phyloP scores from a whole-genome alignment of 1,284 basidiomycete genomes.

The Trichosporon sp. region DNA sequence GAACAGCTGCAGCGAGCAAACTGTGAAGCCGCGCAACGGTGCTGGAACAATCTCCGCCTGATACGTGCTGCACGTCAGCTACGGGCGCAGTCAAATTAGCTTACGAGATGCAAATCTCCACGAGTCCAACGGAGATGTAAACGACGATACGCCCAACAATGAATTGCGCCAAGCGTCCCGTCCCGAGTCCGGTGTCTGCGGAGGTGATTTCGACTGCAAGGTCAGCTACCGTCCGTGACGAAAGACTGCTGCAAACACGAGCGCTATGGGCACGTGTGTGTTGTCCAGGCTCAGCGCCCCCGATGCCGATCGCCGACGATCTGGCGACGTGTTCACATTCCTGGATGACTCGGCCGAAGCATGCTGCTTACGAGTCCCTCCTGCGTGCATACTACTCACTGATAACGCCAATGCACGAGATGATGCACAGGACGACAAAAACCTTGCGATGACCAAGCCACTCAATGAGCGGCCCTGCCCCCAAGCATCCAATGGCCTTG shows the following conservation, averaged over 20 bases:
- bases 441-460: constrained; percentile 14
- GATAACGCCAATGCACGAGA: constrained; percentile 11
- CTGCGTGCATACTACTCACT: constrained; percentile 3
- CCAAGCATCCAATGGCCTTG: constrained; percentile 14
- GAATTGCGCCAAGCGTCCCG: constrained; percentile 14
- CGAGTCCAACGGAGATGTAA: constrained; percentile 16
- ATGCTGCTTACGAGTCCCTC: neutral
- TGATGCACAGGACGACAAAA: constrained; percentile 2
- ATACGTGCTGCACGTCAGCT: constrained; percentile 12
- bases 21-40: constrained; percentile 10
- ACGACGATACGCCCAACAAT: constrained; percentile 20
- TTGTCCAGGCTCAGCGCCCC: neutral
- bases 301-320: neutral
- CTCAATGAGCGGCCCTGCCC: constrained; percentile 13
- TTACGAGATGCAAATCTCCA: constrained; percentile 15
- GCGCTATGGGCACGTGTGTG: neutral
- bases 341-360: neutral
- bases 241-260: neutral
- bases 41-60: constrained; percentile 18
- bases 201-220: constrained; percentile 11
- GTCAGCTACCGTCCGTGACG: neutral
- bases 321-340: neutral
- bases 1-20: constrained; percentile 11
- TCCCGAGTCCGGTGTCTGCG: neutral
- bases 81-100: neutral